A percentile compares a stretch with the other conserved stretches of the same genome.
phyloP scores from a whole-genome alignment of 2,329 filamentous ascomycete species.

The Tolypocladium nubicola region DNA sequence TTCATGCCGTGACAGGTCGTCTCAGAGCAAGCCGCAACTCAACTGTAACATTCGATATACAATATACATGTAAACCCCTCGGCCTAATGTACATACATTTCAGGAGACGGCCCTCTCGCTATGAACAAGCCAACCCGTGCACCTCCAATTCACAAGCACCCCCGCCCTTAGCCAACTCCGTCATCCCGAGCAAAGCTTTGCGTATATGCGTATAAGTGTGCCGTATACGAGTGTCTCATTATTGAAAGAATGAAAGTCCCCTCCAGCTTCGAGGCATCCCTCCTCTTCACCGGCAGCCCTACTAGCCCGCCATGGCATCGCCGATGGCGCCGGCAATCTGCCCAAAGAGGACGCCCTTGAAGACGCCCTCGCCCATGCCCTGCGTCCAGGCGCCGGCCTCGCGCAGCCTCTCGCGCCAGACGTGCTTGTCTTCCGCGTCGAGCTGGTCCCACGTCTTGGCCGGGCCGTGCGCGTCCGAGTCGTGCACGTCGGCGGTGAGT shows the following conservation, averaged over 20 bases:
- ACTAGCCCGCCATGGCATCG: slow-evolving; percentile 32
- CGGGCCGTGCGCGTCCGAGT: slow-evolving; percentile 34
- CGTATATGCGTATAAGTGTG: not conserved
- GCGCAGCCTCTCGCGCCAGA: slow-evolving; percentile 60
- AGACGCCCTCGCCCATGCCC: slow-evolving; percentile 64
- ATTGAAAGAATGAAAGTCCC: not conserved
- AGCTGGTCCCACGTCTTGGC: slow-evolving; percentile 65
- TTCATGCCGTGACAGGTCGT: not conserved
- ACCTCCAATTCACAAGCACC: not conserved
- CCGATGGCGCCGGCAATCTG: slow-evolving; percentile 57
- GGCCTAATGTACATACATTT: not conserved
- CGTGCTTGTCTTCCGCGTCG: slow-evolving; percentile 45
- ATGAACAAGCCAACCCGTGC: not conserved
- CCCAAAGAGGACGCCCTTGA: slow-evolving; percentile 69
- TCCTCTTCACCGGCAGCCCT: not conserved
- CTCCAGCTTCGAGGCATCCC: not conserved
- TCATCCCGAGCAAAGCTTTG: not conserved
- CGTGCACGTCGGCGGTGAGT: slow-evolving; percentile 33
- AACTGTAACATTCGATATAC: too few species aligned
- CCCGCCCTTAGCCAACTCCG: not conserved
- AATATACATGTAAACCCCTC: not conserved
- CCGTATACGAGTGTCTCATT: not conserved
- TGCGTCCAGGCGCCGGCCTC: slow-evolving; percentile 71
- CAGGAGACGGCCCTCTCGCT: not conserved
- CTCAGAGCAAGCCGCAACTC: not conserved